These are phyloP conservation scores for Pulveroboletus sp. DNA, from an alignment of 768 basidiomycete species.

Conservation along the genomic window DNA sequence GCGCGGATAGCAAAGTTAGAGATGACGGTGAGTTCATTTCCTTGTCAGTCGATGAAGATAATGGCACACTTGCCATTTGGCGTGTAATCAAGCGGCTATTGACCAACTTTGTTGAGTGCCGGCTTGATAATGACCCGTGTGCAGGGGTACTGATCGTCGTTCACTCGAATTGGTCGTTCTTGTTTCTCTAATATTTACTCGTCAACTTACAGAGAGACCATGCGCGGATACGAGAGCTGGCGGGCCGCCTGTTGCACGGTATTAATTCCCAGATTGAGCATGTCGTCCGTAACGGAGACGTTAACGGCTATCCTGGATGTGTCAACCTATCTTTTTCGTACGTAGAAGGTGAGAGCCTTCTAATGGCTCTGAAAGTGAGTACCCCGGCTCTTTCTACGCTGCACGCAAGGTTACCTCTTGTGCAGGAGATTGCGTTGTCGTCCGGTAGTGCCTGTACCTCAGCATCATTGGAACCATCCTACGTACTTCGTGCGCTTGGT, in stretches of 20 bases:
- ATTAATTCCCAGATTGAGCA: slow-evolving; percentile 84
- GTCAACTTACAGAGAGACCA: slow-evolving; percentile 64
- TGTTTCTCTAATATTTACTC: slow-evolving; percentile 1
- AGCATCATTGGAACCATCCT: slow-evolving; percentile 96
- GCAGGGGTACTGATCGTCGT: slow-evolving; percentile 88
- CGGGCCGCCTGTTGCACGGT: slow-evolving; percentile 73
- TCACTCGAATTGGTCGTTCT: not conserved
- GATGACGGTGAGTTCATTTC: slow-evolving; percentile 72
- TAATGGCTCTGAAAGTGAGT: slow-evolving; percentile 94
- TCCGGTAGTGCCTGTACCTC: slow-evolving; percentile 99
- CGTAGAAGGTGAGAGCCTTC: slow-evolving; percentile 92
- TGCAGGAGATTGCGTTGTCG: slow-evolving; percentile 90
- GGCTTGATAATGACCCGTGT: slow-evolving; percentile 68
- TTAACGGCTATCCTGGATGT: slow-evolving; percentile 90
- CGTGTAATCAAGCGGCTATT: slow-evolving; percentile 41
- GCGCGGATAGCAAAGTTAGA: slow-evolving; percentile 87
- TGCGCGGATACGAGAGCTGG: slow-evolving; percentile 62
- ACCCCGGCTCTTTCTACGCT: not conserved
- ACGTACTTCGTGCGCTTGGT: slow-evolving; percentile 94
- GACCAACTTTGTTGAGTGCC: slow-evolving; percentile 24
- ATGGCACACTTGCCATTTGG: slow-evolving; percentile 33
- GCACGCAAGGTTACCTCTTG: not conserved
- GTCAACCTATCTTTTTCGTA: slow-evolving; percentile 95
- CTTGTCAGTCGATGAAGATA: slow-evolving; percentile 40
- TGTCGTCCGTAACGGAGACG: slow-evolving; percentile 92